phyloP scores from a whole-genome alignment of 805 yeast species.

The Schizosaccharomyces octosporus region DNA sequence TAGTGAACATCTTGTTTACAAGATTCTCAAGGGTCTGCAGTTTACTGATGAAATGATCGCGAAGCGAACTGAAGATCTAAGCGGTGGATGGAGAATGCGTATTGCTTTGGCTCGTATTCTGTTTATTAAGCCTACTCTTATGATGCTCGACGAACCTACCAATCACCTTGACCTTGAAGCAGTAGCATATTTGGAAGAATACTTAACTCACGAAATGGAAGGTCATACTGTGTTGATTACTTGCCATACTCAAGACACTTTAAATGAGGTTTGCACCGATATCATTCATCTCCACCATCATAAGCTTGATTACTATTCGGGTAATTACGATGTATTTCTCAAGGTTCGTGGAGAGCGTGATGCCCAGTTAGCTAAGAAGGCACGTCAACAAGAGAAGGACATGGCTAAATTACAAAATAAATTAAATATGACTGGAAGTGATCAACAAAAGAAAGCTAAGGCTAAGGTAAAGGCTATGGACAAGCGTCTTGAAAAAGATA shows the following conservation, averaged over 20 bases:
- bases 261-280: slow-evolving; percentile 93
- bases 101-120: slow-evolving; percentile 94
- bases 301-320: slow-evolving; percentile 64
- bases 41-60: slow-evolving; percentile 66
- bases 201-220: slow-evolving; percentile 48
- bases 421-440: slow-evolving; percentile 98
- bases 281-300: slow-evolving; percentile 86
- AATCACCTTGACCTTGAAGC: slow-evolving; percentile 98
- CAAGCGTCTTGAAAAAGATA: slow-evolving; percentile 23
- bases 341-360: slow-evolving; percentile 87
- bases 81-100: slow-evolving; percentile 99
- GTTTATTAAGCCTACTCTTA: slow-evolving; percentile 87
- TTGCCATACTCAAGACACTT: slow-evolving; percentile 96
- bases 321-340: slow-evolving; percentile 91
- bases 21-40: slow-evolving; percentile 89
- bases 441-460: slow-evolving; percentile 96
- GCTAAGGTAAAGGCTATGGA: slow-evolving; percentile 88
- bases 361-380: slow-evolving; percentile 93
- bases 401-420: slow-evolving; percentile 93
- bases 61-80: slow-evolving; percentile 94
- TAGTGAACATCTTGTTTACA: slow-evolving; percentile 87
- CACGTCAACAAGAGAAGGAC: slow-evolving; percentile 93
- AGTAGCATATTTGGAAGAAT: slow-evolving; percentile 98
- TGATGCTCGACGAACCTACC: slow-evolving; percentile 92
- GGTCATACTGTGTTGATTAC: slow-evolving; percentile 84